phyloP scores from a whole-genome alignment of 805 yeast species.

The Cyberlindnera japonica region DNA sequence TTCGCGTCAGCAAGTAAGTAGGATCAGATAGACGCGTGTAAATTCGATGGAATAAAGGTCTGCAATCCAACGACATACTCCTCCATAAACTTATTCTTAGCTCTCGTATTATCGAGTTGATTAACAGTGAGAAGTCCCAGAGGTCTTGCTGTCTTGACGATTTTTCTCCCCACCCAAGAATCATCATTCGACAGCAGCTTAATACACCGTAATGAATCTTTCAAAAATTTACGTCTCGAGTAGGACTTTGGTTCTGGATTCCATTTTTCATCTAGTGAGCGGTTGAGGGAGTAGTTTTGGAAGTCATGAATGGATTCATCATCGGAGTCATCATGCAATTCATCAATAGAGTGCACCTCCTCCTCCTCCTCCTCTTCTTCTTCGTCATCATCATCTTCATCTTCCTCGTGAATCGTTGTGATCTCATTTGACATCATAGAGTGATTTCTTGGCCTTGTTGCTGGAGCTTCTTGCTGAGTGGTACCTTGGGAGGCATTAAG shows the following conservation, averaged over 20 bases:
- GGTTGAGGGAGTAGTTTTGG: constrained; percentile 3
- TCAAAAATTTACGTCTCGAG: constrained; percentile 39
- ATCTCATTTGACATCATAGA: not conserved
- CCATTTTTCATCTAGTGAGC: constrained; percentile 37
- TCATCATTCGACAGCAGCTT: constrained; percentile 50
- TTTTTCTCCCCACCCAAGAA: constrained; percentile 46
- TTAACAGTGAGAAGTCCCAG: constrained; percentile 21
- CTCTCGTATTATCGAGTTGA: constrained; percentile 8
- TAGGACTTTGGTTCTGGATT: constrained; percentile 38
- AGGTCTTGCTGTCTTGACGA: constrained; percentile 34
- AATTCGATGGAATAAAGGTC: constrained; percentile 18
- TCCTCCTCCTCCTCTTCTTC: constrained; percentile 16
- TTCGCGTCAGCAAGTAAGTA: too few relatives aligned
- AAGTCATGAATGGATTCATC: constrained; percentile 21
- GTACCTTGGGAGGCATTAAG: not conserved
- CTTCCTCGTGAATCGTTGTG: constrained; percentile 25
- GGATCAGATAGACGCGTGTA: too few relatives aligned
- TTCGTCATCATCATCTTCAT: constrained; percentile 27
- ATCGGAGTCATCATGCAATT: constrained; percentile 23
- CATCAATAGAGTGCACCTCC: constrained; percentile 19
- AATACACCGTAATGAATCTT: constrained; percentile 55
- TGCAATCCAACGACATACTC: constrained; percentile 21
- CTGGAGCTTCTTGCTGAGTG: not conserved
- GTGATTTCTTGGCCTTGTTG: not conserved
- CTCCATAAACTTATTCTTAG: constrained; percentile 9